Percentiles rank a stretch among this genome's conserved stretches.
Conservation (phyloP, 106 monocot genomes). For the Dendrobium chrysotoxum region DNA sequence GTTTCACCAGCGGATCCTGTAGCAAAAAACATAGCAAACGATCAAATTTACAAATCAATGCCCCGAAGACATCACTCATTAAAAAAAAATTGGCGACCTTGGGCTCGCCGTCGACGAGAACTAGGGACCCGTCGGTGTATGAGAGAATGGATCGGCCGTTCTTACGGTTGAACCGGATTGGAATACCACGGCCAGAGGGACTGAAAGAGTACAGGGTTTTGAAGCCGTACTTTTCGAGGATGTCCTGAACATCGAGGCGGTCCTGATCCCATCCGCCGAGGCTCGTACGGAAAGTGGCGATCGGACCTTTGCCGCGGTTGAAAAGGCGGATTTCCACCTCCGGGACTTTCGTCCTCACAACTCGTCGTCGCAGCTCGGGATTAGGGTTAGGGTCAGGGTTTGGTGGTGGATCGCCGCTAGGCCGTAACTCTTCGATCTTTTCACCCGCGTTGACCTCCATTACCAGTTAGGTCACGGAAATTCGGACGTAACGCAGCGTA, state of each 20-base stretch:
- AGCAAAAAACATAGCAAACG: background rate
- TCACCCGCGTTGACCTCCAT: background rate
- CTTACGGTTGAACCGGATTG: constrained; percentile 59
- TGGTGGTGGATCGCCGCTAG: background rate
- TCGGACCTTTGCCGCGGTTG: constrained; percentile 50
- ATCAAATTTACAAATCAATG: background rate
- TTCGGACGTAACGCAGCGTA: background rate
- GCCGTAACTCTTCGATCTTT: constrained; percentile 11
- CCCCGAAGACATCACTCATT: background rate
- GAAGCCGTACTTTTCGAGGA: constrained; percentile 66
- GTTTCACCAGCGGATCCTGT: constrained; percentile 82
- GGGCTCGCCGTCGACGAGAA: constrained; percentile 80
- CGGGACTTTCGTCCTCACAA: constrained; percentile 35
- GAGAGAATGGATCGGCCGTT: constrained; percentile 86
- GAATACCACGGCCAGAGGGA: constrained; percentile 44
- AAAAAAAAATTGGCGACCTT: constrained; percentile 40
- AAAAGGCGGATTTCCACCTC: constrained; percentile 77
- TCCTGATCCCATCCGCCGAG: constrained; percentile 86
- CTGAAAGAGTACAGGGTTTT: constrained; percentile 68
- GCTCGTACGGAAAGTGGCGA: constrained; percentile 48
- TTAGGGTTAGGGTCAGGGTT: constrained; percentile 10
- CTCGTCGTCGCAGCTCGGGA: constrained; percentile 23
- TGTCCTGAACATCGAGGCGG: constrained; percentile 82
- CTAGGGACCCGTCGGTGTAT: constrained; percentile 59
- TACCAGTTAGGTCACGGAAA: background rate